These are phyloP conservation scores for Pisolithus orientalis DNA, from an alignment of 768 basidiomycete genomes.

Conservation along the genomic window DNA sequence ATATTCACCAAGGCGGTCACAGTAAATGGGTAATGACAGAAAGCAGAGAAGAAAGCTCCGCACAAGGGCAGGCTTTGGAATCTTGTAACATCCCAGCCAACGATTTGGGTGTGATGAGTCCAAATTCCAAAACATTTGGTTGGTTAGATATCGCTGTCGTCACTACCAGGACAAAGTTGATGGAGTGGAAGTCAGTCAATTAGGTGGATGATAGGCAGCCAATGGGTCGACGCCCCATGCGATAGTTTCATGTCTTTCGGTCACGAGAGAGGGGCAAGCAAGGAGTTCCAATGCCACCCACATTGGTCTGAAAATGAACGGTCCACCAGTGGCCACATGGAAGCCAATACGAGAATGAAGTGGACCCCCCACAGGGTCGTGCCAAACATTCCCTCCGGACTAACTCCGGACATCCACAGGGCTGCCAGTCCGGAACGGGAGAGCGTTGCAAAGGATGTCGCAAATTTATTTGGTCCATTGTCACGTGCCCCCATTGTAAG, in stretches of 20 bases:
- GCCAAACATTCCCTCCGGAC: neutral
- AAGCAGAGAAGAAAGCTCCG: conserved; percentile 31
- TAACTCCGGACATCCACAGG: too few relatives aligned
- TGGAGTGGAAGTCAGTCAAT: neutral
- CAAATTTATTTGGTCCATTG: too few relatives aligned
- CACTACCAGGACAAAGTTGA: too few relatives aligned
- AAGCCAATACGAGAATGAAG: conserved; percentile 51
- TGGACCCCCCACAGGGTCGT: conserved; percentile 46
- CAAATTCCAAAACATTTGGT: neutral
- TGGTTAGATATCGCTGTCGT: neutral
- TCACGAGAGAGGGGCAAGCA: conserved; percentile 42
- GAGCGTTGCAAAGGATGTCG: conserved; percentile 17
- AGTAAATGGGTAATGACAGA: conserved; percentile 37
- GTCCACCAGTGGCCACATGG: conserved; percentile 31
- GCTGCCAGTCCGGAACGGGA: neutral
- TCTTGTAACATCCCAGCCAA: neutral
- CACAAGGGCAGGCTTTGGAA: conserved; percentile 10
- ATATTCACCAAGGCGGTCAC: conserved; percentile 51
- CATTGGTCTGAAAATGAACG: conserved; percentile 47
- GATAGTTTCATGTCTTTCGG: conserved; percentile 48
- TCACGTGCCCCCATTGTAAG: too few relatives aligned
- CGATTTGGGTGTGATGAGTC: neutral
- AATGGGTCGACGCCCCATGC: conserved; percentile 42
- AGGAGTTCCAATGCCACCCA: conserved; percentile 24
- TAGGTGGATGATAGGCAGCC: conserved; percentile 1